These are phyloP conservation scores for Aspergillus alliaceus DNA, from an alignment of 2,329 filamentous ascomycete species.

Conservation along the genomic window DNA sequence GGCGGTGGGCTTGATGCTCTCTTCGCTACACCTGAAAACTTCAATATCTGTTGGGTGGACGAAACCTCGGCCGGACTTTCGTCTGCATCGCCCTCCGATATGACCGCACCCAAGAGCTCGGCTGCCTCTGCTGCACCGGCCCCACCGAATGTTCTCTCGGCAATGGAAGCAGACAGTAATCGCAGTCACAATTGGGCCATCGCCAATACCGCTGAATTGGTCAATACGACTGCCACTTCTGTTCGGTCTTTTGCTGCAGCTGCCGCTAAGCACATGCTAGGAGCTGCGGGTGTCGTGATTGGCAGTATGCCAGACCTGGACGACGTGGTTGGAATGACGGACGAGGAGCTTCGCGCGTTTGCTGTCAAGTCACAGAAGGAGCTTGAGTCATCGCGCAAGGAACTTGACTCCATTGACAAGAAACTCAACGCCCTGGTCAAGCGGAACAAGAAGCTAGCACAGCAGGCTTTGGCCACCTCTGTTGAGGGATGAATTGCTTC, in stretches of 20 bases:
- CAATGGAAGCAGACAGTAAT: constrained; percentile 40
- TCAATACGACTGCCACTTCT: constrained; percentile 35
- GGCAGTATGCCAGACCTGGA: constrained; percentile 36
- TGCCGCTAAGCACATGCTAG: constrained; percentile 39
- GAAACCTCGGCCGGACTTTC: constrained; percentile 30
- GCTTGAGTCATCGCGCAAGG: constrained; percentile 69
- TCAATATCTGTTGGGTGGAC: constrained; percentile 47
- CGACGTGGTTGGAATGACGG: constrained; percentile 43
- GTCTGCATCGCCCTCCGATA: constrained; percentile 23
- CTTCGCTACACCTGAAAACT: constrained; percentile 45
- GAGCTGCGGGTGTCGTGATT: constrained; percentile 31
- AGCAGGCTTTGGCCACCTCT: constrained; percentile 37
- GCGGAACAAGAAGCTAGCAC: constrained; percentile 44
- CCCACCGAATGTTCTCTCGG: constrained; percentile 39
- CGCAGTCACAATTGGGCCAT: constrained; percentile 40
- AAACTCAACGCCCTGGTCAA: constrained; percentile 42
- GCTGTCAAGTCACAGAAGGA: constrained; percentile 55
- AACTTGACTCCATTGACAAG: constrained; percentile 57
- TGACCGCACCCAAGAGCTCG: constrained; percentile 25
- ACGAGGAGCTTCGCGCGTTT: constrained; percentile 41
- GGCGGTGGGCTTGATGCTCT: constrained; percentile 47
- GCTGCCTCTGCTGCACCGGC: constrained; percentile 20
- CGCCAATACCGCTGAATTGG: constrained; percentile 35
- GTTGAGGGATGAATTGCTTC: constrained; percentile 16
- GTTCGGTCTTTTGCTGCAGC: constrained; percentile 37